Evolutionary conservation across 169 alveolate genomes (phyloP).

Genomic region (Plasmodium gallinaceum): DNA sequence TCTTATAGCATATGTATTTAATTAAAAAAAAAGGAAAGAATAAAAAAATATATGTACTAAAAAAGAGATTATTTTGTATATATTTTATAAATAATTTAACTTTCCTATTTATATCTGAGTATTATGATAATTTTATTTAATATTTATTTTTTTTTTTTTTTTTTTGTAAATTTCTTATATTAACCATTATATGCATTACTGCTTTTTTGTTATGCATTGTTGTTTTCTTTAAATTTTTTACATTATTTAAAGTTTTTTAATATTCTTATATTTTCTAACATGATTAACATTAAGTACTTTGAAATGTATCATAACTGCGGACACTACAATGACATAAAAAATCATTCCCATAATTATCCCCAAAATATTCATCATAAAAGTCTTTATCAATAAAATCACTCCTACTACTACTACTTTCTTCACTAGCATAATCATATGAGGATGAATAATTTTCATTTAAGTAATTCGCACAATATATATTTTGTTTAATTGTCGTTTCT

Average conservation of each 20-base stretch:
- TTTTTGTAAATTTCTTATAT: background rate
- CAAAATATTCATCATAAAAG: conserved; percentile 22
- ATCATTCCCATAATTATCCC: conserved; percentile 20
- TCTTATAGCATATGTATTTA: conserved; percentile 9
- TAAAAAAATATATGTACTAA: conserved; percentile 1
- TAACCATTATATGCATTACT: no score
- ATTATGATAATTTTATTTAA: conserved; percentile 2
- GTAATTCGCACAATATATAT: conserved; percentile 58
- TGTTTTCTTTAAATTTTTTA: conserved; percentile 12
- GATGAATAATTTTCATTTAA: conserved; percentile 70
- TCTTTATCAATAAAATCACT: conserved; percentile 42
- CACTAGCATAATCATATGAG: conserved; percentile 54
- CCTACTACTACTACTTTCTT: conserved; percentile 20
- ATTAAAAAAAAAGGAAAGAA: conserved; percentile 18
- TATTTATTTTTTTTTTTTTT: background rate
- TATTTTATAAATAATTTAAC: no score
- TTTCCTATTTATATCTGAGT: background rate
- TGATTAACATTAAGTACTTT: conserved; percentile 3
- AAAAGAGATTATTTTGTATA: background rate
- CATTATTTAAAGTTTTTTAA: background rate
- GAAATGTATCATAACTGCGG: conserved; percentile 45
- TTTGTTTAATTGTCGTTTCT: conserved; percentile 52
- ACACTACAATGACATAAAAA: conserved; percentile 16
- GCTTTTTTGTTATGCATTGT: no score
- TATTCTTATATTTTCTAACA: background rate